These are phyloP conservation scores for Limtongia smithiae DNA, from an alignment of 805 yeast species.

Conservation along the genomic window DNA sequence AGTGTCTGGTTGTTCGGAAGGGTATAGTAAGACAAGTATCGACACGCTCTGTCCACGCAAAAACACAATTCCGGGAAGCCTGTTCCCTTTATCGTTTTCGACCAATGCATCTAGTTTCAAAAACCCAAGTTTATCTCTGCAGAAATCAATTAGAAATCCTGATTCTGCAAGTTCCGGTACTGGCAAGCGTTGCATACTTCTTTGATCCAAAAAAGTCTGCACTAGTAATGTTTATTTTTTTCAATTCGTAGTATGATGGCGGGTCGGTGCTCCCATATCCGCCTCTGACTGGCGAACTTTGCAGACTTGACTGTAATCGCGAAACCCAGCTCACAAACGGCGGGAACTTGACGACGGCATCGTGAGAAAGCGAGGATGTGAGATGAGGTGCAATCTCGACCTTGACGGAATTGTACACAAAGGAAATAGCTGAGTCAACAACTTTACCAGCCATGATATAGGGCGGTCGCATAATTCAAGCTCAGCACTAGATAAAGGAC, in stretches of 20 bases:
- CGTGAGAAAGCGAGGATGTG: conserved; percentile 4
- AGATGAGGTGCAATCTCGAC: conserved; percentile 16
- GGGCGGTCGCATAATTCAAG: too few species aligned
- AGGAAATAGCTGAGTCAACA: conserved; percentile 1
- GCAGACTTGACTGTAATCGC: conserved; percentile 7
- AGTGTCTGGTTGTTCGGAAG: conserved; percentile 15
- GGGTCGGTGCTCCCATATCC: not conserved
- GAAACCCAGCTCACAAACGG: conserved; percentile 23
- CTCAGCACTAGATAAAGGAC: too few species aligned
- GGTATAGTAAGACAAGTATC: conserved; percentile 30
- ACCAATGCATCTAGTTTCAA: conserved; percentile 31
- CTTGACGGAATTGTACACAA: conserved; percentile 15
- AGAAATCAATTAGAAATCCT: not conserved
- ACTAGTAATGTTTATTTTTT: conserved; percentile 29
- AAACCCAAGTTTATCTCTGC: conserved; percentile 29
- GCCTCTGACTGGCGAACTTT: conserved; percentile 16
- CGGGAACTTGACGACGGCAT: conserved; percentile 12
- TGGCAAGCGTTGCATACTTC: not conserved
- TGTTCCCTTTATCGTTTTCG: conserved; percentile 24
- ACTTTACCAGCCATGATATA: not conserved
- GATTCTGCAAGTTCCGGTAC: too few species aligned
- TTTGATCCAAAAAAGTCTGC: conserved; percentile 29
- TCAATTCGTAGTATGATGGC: conserved; percentile 12
- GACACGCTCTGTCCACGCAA: conserved; percentile 33
- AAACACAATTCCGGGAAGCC: conserved; percentile 33